Conservation (phyloP, 177 flowering plant species). For the Vitis hybrid region DNA sequence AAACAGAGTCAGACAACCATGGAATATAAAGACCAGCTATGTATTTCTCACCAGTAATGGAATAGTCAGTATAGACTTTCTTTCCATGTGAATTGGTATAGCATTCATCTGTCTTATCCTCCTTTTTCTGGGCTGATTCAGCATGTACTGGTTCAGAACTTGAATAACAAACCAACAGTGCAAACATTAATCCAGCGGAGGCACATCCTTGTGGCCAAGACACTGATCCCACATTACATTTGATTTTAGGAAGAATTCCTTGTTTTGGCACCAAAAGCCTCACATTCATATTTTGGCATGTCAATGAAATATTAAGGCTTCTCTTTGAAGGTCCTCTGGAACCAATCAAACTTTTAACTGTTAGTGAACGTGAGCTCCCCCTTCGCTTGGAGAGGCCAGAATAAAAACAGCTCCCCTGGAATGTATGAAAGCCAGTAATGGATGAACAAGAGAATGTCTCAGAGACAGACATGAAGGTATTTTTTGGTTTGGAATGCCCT, state of each 20-base stretch:
- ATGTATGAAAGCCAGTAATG: constrained; percentile 18
- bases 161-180: constrained; percentile 56
- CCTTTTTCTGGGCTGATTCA: constrained; percentile 39
- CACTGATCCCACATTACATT: constrained; percentile 35
- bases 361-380: constrained; percentile 19
- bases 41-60: constrained; percentile 63
- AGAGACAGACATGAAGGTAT: constrained; percentile 23
- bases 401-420: constrained; percentile 22
- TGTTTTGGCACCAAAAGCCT: constrained; percentile 42
- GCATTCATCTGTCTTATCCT: constrained; percentile 20
- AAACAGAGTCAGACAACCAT: neutral
- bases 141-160: constrained; percentile 53
- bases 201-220: constrained; percentile 40
- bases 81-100: constrained; percentile 61
- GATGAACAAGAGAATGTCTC: constrained; percentile 25
- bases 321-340: constrained; percentile 23
- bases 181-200: constrained; percentile 48
- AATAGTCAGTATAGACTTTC: constrained; percentile 72
- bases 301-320: constrained; percentile 34
- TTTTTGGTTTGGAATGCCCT: constrained; percentile 21
- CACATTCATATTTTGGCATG: constrained; percentile 32
- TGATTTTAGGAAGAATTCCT: constrained; percentile 36
- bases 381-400: constrained; percentile 31
- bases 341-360: constrained; percentile 24
- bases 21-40: neutral